Base-by-base conservation (phyloP, 2,329 filamentous ascomycete species). In the Fusarium foetens region DNA sequence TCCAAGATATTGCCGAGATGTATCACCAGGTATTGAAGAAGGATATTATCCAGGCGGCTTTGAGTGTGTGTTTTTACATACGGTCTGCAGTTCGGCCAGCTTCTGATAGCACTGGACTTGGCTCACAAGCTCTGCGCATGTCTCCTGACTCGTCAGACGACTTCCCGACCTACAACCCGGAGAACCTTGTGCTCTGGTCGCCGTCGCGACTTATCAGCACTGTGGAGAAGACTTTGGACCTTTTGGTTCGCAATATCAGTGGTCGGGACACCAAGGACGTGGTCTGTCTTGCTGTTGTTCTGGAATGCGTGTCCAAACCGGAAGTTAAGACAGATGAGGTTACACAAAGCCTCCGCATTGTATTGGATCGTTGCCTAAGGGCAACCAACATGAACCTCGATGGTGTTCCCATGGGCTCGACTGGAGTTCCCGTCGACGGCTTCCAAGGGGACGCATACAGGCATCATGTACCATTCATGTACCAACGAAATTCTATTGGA, bases 41-140 rank as follows among this genome's bases (percentile, higher is more conserved):
- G 66, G 87, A 89, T 68, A 85, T 89, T 29, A 80, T 88, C 25
- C 86, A 89, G 75, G 86, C 87, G 0, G 85, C 86, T 6, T 83
- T 89, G 48, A 87, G 86, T 63, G 80, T 89, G 17, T 89, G 87
- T 74, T 88, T 86, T 70, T 89, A 87, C 63, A 87, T 89, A 75
- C 81, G 81, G 41, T 70, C 76, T n/a, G 76, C 75, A 4, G 67
- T 78, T 16, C 79, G 79, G 9, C 77, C 79, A 35, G 75, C 74
- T 41, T 74, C 73, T 8, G 79, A 82, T 25, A 75, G 73, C 42
- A 66, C 75, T 19, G 73, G 77, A n/a, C 71, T 79, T 31, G 76
- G 76, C 14, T 76, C 79, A 39, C 76, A 79, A 36, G 79, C 77
- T 9, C 71, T 80, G 41, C 77, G 80, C 27, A 75, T 81, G 74